phyloP scores from a whole-genome alignment of 495 filamentous ascomycete species.

The Penicillium turbatum region DNA sequence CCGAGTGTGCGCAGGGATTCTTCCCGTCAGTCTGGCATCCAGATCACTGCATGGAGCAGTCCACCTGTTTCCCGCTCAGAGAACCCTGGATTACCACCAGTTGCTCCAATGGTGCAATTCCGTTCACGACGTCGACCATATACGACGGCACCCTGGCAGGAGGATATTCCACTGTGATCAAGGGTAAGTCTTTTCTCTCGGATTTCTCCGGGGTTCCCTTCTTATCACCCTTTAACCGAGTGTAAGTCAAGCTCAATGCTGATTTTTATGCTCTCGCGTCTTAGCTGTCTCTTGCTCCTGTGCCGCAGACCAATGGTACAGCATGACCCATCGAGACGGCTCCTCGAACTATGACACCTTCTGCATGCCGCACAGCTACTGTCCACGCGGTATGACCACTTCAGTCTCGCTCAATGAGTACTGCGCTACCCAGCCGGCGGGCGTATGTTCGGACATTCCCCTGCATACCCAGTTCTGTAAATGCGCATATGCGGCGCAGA shows the following conservation, averaged over 20 bases:
- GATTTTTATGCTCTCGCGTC: too few species aligned
- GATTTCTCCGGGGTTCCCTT: too few species aligned
- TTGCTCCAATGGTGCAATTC: constrained; percentile 24
- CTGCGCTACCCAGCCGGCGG: constrained; percentile 2
- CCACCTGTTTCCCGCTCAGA: constrained; percentile 24
- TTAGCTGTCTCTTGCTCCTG: constrained; percentile 25
- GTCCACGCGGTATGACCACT: constrained; percentile 10
- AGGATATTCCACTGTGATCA: constrained; percentile 17
- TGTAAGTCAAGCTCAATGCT: too few species aligned
- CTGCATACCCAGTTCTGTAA: neutral
- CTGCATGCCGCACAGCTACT: constrained; percentile 26
- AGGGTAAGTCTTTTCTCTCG: constrained; percentile 8
- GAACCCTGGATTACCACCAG: constrained; percentile 27
- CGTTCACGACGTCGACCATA: constrained; percentile 21
- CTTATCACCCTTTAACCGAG: too few species aligned
- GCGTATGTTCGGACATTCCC: neutral
- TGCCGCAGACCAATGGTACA: constrained; percentile 24
- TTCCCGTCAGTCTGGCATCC: constrained; percentile 31
- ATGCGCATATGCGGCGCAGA: neutral
- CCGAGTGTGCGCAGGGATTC: constrained; percentile 18
- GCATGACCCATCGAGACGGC: constrained; percentile 12
- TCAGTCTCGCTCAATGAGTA: neutral
- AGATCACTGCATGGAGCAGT: constrained; percentile 24
- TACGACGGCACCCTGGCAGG: constrained; percentile 21
- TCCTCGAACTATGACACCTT: constrained; percentile 14